Evolutionary conservation across 2,329 filamentous ascomycete species (phyloP).

Genomic region (Periconia macrospinosa): DNA sequence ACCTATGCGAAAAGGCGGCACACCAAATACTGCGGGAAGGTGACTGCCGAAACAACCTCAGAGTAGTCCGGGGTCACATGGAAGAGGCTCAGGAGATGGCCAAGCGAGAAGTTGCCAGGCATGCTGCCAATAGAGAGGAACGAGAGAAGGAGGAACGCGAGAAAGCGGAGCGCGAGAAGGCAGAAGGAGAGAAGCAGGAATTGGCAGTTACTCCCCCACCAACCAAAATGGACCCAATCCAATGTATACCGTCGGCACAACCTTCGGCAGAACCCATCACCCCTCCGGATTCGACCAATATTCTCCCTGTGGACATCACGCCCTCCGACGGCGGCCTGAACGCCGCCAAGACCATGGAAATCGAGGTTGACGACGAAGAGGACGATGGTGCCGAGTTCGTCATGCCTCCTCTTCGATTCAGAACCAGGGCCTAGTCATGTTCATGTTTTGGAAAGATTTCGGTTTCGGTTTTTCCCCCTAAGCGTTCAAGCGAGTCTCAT

Average conservation of each 20-base stretch:
- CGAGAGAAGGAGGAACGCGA: conserved; percentile 13
- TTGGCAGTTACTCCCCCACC: conserved; percentile 1
- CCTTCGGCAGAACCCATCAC: neutral
- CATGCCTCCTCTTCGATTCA: conserved; percentile 41
- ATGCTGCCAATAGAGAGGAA: conserved; percentile 19
- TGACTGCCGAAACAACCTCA: conserved; percentile 77
- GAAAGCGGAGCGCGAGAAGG: conserved; percentile 18
- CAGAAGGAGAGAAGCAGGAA: conserved; percentile 12
- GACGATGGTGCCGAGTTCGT: conserved; percentile 36
- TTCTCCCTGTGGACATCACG: conserved; percentile 16
- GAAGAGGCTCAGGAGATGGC: conserved; percentile 64
- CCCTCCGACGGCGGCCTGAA: conserved; percentile 4
- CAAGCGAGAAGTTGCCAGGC: conserved; percentile 41
- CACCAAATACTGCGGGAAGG: conserved; percentile 89
- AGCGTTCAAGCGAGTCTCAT: conserved; percentile 31
- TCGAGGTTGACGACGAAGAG: conserved; percentile 41
- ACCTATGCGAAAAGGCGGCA: conserved; percentile 80
- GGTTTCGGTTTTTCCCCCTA: conserved; percentile 11
- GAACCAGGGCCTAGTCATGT: conserved; percentile 26
- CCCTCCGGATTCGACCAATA: conserved; percentile 7
- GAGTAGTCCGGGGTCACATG: conserved; percentile 68
- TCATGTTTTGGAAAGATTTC: conserved; percentile 1
- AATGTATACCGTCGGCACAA: conserved; percentile 14
- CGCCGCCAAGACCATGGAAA: conserved; percentile 25
- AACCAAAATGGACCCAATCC: conserved; percentile 16